phyloP scores from a whole-genome alignment of 1,139 yeast species.

The Yamadazyma sp. region DNA sequence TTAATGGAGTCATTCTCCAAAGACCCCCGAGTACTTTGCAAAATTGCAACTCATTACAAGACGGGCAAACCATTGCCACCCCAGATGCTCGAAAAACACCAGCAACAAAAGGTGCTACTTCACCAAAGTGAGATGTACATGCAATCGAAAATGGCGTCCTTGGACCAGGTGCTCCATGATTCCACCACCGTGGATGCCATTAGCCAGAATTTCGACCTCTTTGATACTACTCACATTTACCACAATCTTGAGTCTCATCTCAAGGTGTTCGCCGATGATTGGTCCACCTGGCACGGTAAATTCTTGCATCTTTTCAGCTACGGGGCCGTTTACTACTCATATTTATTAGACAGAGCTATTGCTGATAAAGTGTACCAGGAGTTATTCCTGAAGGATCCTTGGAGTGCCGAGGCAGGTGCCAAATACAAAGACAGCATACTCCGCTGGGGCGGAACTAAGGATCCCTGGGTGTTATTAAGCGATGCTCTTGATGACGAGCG shows the following conservation, averaged over 20 bases:
- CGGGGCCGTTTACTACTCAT: conserved; percentile 93
- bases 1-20: conserved; percentile 91
- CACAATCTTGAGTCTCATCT: conserved; percentile 62
- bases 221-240: conserved; percentile 59
- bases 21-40: conserved; percentile 70
- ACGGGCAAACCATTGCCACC: conserved; percentile 65
- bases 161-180: conserved; percentile 78
- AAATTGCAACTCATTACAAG: conserved; percentile 72
- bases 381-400: conserved; percentile 68
- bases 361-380: conserved; percentile 84
- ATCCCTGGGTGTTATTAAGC: conserved; percentile 86
- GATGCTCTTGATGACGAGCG: conserved; percentile 68
- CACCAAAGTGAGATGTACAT: conserved; percentile 76
- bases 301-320: conserved; percentile 93
- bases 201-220: conserved; percentile 19
- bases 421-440: conserved; percentile 69
- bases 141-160: conserved; percentile 85
- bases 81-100: conserved; percentile 49
- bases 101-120: conserved; percentile 52
- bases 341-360: conserved; percentile 87
- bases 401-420: conserved; percentile 71
- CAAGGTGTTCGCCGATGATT: conserved; percentile 56
- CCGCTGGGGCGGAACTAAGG: conserved; percentile 91
- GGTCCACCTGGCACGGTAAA: conserved; percentile 89
- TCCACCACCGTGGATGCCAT: conserved; percentile 34